Evolutionary conservation across 2,329 filamentous ascomycete species (phyloP).

Genomic region (Arachnomyces sp.): DNA sequence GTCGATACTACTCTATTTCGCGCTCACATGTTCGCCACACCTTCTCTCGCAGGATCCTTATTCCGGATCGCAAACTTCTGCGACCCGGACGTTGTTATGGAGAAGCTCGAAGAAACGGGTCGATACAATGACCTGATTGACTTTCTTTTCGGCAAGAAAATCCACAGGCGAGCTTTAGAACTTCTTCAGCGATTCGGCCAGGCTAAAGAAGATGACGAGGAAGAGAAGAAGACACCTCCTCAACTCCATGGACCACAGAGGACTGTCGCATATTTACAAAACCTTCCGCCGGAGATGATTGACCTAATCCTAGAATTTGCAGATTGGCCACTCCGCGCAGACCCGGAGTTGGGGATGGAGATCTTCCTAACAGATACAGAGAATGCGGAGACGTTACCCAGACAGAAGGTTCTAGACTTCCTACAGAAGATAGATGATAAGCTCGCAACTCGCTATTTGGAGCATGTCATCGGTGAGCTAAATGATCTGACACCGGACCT

Average conservation of each 20-base stretch:
- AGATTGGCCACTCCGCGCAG: slow-evolving; percentile 71
- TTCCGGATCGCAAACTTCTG: slow-evolving; percentile 97
- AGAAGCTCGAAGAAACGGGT: slow-evolving; percentile 79
- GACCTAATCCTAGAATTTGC: slow-evolving; percentile 88
- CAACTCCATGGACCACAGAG: slow-evolving; percentile 71
- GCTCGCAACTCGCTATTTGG: slow-evolving; percentile 74
- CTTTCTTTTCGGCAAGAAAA: slow-evolving; percentile 90
- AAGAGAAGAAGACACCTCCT: slow-evolving; percentile 26
- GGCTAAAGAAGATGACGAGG: slow-evolving; percentile 23
- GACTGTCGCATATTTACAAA: slow-evolving; percentile 85
- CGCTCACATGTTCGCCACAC: slow-evolving; percentile 87
- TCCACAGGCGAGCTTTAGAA: slow-evolving; percentile 80
- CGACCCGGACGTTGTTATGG: slow-evolving; percentile 89
- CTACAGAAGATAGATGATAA: slow-evolving; percentile 60
- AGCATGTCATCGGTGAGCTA: slow-evolving; percentile 83
- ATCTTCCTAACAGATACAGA: slow-evolving; percentile 89
- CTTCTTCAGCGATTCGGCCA: slow-evolving; percentile 74
- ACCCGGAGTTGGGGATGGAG: slow-evolving; percentile 76
- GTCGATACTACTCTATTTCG: slow-evolving; percentile 94
- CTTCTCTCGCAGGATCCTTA: slow-evolving; percentile 74
- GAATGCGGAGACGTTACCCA: slow-evolving; percentile 83
- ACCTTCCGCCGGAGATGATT: slow-evolving; percentile 75
- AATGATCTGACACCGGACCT: slow-evolving; percentile 78
- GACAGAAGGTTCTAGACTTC: slow-evolving; percentile 67
- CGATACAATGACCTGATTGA: slow-evolving; percentile 94